These are phyloP conservation scores for Wickerhamomyces chaumierensis DNA, from an alignment of 805 yeast species.

Conservation along the genomic window DNA sequence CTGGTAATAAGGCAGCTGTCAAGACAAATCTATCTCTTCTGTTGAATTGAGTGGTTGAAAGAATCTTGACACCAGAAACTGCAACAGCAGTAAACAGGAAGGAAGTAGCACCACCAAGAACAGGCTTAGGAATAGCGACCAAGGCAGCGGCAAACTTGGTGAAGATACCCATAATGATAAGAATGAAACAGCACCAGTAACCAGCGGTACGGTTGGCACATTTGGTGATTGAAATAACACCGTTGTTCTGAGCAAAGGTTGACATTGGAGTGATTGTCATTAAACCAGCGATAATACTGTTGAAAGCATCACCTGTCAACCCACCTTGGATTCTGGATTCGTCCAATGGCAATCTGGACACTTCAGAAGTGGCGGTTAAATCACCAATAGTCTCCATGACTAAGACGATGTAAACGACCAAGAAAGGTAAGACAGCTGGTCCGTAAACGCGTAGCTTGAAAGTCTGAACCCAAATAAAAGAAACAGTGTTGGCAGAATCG, in stretches of 20 bases:
- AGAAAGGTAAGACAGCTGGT: constrained; percentile 75
- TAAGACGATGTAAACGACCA: constrained; percentile 71
- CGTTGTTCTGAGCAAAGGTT: constrained; percentile 91
- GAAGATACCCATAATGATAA: constrained; percentile 78
- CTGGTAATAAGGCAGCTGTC: constrained; percentile 51
- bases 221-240: constrained; percentile 85
- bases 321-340: constrained; percentile 92
- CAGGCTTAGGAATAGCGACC: constrained; percentile 68
- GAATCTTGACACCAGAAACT: constrained; percentile 62
- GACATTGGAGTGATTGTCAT: constrained; percentile 85
- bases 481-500: constrained; percentile 65
- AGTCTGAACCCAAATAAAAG: constrained; percentile 83
- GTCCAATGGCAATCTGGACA: constrained; percentile 61
- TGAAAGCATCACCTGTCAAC: constrained; percentile 77
- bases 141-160: constrained; percentile 85
- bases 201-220: constrained; percentile 83
- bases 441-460: constrained; percentile 70
- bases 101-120: constrained; percentile 85
- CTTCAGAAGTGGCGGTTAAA: constrained; percentile 89
- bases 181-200: constrained; percentile 69
- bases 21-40: constrained; percentile 66
- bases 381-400: constrained; percentile 95
- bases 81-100: constrained; percentile 67
- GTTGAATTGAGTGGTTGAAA: constrained; percentile 40
- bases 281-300: constrained; percentile 66